A percentile compares a stretch with the other conserved stretches of the same genome.
phyloP scores from a whole-genome alignment of 2,329 filamentous ascomycete species.

The Calycina marina region DNA sequence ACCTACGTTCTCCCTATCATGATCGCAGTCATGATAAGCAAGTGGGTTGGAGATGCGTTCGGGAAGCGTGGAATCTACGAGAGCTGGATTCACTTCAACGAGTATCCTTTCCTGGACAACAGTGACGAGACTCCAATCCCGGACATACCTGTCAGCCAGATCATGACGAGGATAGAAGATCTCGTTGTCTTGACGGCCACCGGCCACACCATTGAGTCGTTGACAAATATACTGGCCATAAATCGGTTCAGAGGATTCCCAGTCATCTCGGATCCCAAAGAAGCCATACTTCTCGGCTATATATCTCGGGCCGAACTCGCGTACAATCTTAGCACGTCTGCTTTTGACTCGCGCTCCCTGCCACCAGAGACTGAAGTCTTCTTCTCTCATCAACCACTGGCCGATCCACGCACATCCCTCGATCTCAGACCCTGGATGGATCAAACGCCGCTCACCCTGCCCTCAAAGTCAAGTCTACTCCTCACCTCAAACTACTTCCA shows the following conservation, averaged over 20 bases:
- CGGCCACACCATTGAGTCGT: slow-evolving; percentile 69
- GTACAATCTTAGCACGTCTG: slow-evolving; percentile 59
- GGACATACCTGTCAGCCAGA: slow-evolving; percentile 69
- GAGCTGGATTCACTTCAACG: slow-evolving; percentile 91
- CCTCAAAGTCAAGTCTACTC: slow-evolving; percentile 60
- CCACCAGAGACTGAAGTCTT: slow-evolving; percentile 62
- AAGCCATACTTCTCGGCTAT: slow-evolving; percentile 75
- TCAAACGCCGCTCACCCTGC: slow-evolving; percentile 86
- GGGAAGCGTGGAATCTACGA: slow-evolving; percentile 92
- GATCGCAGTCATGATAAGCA: slow-evolving; percentile 95
- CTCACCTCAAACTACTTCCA: slow-evolving; percentile 91
- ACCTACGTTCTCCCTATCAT: slow-evolving; percentile 97
- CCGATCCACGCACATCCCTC: slow-evolving; percentile 62
- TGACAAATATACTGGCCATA: slow-evolving; percentile 54
- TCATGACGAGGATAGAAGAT: slow-evolving; percentile 90
- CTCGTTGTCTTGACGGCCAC: slow-evolving; percentile 75
- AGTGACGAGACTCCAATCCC: slow-evolving; percentile 65
- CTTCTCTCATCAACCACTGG: slow-evolving; percentile 72
- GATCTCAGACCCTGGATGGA: slow-evolving; percentile 98
- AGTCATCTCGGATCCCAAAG: slow-evolving; percentile 63
- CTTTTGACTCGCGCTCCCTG: slow-evolving; percentile 40
- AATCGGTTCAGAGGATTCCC: slow-evolving; percentile 85
- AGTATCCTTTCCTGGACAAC: slow-evolving; percentile 91
- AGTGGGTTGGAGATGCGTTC: slow-evolving; percentile 96
- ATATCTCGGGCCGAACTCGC: slow-evolving; percentile 83